Base-by-base conservation (phyloP, 2,329 filamentous ascomycete genomes). In the Hortaea sp. region DNA sequence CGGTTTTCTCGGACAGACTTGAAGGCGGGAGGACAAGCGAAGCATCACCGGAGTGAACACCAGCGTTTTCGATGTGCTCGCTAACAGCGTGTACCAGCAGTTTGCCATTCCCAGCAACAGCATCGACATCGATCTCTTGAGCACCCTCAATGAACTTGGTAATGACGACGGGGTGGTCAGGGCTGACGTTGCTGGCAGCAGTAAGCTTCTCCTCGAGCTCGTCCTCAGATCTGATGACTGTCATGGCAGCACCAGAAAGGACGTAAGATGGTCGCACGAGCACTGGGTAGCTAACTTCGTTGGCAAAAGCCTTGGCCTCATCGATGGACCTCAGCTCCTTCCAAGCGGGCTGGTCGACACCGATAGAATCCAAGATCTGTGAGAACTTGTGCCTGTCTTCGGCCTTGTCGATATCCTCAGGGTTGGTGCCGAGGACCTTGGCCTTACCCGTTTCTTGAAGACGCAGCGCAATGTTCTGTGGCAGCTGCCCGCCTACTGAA, bases 381-480 rank as follows among this genome's bases (percentile, higher is more conserved):
- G 90, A 95, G 75, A 98, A 98, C 69, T 98, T 97, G 68, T 97
- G 89, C 63, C 92, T 82, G 66, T 98, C 89, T 70, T 98, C 92
- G 41, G 92, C 92, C 73, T 89, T 94, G 77, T 98, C 92, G 56
- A 98, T 98, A 62, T 97, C 88, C 61, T 82, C 77, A 34, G 92
- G 92, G 60, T 97, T 79, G 0, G 92, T 98, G 58, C 92, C 92
- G 6, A 98, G 81, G 45, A 98, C 81, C 51, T 88, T 89, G 48
- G 90, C 90, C 49, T 85, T 84, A 45, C 92, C 92, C 43, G 81
- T 82, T 65, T 97, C 88, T 70, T 97, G 90, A 4, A 98, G 79
- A 56, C 87, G 85, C 41, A 97, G 82, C 4, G 92, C 92, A 62
- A 97, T 95, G 73, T 97, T 97, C 70, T 98, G 92, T 2, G 92